Percentiles rank a stretch among this genome's conserved stretches.
phyloP scores from a whole-genome alignment of 1,284 basidiomycete genomes.

The Ganoderma lucidum region DNA sequence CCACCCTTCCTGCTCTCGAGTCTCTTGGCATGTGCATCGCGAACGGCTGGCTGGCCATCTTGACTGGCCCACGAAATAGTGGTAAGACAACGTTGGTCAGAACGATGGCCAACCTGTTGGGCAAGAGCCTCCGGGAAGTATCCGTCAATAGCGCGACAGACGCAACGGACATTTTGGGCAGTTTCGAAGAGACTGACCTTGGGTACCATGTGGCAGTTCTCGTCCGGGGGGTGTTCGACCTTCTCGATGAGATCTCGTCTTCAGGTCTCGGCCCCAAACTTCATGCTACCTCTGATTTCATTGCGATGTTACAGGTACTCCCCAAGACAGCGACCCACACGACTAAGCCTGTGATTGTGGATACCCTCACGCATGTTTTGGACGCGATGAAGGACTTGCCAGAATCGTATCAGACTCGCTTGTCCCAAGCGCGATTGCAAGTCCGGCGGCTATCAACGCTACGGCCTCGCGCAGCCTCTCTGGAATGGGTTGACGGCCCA shows the following conservation, averaged over 20 bases:
- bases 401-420: conserved; percentile 16
- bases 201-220: conserved; percentile 49
- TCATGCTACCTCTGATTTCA: conserved; percentile 20
- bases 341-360: not conserved
- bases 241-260: conserved; percentile 52
- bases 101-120: conserved; percentile 76
- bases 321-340: not conserved
- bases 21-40: conserved; percentile 80
- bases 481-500: conserved; percentile 98
- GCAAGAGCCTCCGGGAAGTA: conserved; percentile 77
- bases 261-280: conserved; percentile 45
- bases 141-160: conserved; percentile 91
- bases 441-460: conserved; percentile 21
- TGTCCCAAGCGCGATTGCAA: conserved; percentile 19
- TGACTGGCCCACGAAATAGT: conserved; percentile 78
- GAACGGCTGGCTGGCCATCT: conserved; percentile 88
- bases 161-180: conserved; percentile 93
- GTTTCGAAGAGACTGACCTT: conserved; percentile 90
- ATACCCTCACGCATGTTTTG: conserved; percentile 14
- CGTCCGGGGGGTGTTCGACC: conserved; percentile 48
- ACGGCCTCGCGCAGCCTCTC: conserved; percentile 58
- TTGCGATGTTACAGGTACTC: conserved; percentile 9
- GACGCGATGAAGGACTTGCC: conserved; percentile 16
- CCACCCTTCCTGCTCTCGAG: conserved; percentile 77
- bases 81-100: conserved; percentile 88